Base-by-base conservation (phyloP, 441 rosid species). In the Omphalea diandra region DNA sequence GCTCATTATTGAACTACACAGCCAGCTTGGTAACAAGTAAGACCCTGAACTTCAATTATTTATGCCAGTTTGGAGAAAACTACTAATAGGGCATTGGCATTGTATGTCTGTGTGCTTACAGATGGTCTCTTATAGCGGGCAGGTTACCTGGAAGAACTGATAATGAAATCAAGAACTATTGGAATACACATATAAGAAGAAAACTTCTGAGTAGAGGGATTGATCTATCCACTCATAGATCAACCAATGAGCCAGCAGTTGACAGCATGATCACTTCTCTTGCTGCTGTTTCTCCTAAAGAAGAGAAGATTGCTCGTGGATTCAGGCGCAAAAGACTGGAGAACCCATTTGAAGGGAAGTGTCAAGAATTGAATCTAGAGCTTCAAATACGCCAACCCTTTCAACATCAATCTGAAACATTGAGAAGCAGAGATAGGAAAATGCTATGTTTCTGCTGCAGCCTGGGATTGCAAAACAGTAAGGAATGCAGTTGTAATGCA, bases 11-110 rank as follows among this genome's bases (percentile, higher is more conserved):
- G 87, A 89, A 58, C 88, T 91, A 15, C 97, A 91, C 52, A 83
- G 93, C 79, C 90, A 85, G 62, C 93, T 89, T 58, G 97, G 97
- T 40, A 91, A 91, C 86, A 91, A 86, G 94, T 91, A 81, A 87
- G 90, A 26, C 15, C 47, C 33, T 11, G 7, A 63, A n/a, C 29
- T 22, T 24, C 8, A 3, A 40, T 0, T 20, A 0, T 32, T 53
- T 62, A n/a, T 22, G 10, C 68, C 27, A 26, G 18, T 58, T 65
- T 35, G 46, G 17, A 26, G 22, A 8, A 29, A 36, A 36, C 26
- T 18, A 7, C 27, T 49, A 29, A 67, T 38, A 29, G 6, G 14
- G 46, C 29, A n/a, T n/a, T n/a, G n/a, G n/a, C n/a, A n/a, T n/a
- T 7, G n/a, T n/a, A 1, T 38, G 4, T 44, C 9, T 54, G 36